Evolutionary conservation across 169 alveolate species (phyloP), one percentile per base, ranked within the genome.

Genomic region (Perkinsus chesapeaki): DNA sequence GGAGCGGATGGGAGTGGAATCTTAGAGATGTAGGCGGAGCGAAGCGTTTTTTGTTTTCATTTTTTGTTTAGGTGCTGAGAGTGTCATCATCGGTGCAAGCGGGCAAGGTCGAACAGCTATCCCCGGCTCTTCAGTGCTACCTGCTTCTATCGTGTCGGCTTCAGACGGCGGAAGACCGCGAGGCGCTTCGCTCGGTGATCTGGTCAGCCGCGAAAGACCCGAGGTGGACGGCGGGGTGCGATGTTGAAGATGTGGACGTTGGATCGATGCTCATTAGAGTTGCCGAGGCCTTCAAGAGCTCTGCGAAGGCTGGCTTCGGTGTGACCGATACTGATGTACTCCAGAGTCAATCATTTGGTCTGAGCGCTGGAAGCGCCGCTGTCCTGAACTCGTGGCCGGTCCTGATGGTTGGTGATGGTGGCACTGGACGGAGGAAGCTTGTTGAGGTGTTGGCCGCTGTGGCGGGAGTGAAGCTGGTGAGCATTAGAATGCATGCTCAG

Each of bases 1-100:
- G 96, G 37, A 96, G 96, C 39, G 92, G 95, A 0, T 96, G 97
- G 97, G 96, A 95, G 92, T 95, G 98, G 96, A 96, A 97, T 73
- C 94, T 97, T 92, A 92, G 98, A 94, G 98, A 96, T 92, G 90
- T 95, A 27, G 39, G 94, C 92, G 39, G 94, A 48, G 92, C 92
- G 93, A 27, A 91, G 48, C 93, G 9, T 92, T 3, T 16, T 93
- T 93, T 73, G 94, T 43, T 48, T 73, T 94, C 31, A 23, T 34
- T 16, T 23, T 92, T 38, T 3, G 60, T 47, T 39, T 0, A n/a
- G 92, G 39, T 0, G 39, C 92, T 60, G 12, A 27, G 82, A 60
- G 82, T 60, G 27, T 60, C 82, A 16, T 60, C 82, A 27, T 60
- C 82, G 23, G 82, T 60, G 23, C 82, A 60, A 23, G 37, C 37